Evolutionary conservation across 164 flowering plant species (phyloP).

Genomic region (Warburgia ugandensis): DNA sequence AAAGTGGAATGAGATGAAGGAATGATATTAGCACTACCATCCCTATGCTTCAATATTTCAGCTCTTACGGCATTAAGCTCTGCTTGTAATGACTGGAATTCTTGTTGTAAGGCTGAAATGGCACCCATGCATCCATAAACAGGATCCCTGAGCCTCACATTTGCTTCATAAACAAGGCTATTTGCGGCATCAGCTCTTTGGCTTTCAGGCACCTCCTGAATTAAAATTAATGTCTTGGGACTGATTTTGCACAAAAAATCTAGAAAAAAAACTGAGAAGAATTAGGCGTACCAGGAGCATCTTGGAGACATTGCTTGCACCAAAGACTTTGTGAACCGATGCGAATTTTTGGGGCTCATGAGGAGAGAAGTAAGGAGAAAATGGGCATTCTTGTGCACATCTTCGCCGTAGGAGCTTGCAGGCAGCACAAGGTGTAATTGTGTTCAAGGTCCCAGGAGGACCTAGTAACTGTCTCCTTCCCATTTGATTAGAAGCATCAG

Average conservation of each 20-base stretch:
- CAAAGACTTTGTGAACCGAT: conserved; percentile 91
- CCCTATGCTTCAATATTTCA: conserved; percentile 69
- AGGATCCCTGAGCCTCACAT: conserved; percentile 83
- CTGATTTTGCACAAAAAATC: background rate
- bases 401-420: conserved; percentile 82
- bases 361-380: conserved; percentile 93
- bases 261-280: background rate
- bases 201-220: conserved; percentile 79
- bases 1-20: conserved; percentile 32
- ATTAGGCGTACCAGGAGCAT: conserved; percentile 63
- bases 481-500: conserved; percentile 46
- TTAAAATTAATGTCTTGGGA: background rate
- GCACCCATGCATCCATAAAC: conserved; percentile 98
- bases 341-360: conserved; percentile 94
- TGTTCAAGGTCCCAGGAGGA: conserved; percentile 61
- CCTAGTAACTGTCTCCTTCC: conserved; percentile 68
- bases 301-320: conserved; percentile 97
- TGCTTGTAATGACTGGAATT: conserved; percentile 67
- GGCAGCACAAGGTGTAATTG: conserved; percentile 91
- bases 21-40: conserved; percentile 24
- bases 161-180: conserved; percentile 88
- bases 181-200: conserved; percentile 87
- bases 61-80: conserved; percentile 69
- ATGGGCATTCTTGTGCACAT: conserved; percentile 92
- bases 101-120: conserved; percentile 78